Evolutionary conservation across 129 eudicot genomes (phyloP).

Genomic region (Pulicaria dysenterica): DNA sequence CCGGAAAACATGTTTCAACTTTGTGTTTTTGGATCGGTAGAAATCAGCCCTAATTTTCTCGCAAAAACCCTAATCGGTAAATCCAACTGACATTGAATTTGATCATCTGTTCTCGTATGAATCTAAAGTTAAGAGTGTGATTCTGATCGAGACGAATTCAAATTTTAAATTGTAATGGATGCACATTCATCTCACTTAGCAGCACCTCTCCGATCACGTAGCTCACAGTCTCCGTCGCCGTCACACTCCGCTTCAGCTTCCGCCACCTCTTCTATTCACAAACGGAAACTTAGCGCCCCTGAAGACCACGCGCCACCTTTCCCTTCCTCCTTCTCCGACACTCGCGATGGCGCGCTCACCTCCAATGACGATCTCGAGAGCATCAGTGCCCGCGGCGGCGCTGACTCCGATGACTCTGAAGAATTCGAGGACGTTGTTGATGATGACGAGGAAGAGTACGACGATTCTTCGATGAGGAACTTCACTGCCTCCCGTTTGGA

Average conservation of each 20-base stretch:
- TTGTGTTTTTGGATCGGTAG: neutral
- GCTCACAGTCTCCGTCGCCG: conserved; percentile 89
- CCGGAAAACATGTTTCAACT: neutral
- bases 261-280: conserved; percentile 90
- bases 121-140: neutral
- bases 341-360: conserved; percentile 78
- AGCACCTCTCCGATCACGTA: conserved; percentile 88
- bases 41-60: conserved; percentile 23
- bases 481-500: conserved; percentile 80
- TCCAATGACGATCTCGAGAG: conserved; percentile 94
- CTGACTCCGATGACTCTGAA: conserved; percentile 67
- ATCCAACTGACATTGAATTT: neutral
- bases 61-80: conserved; percentile 28
- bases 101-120: conserved; percentile 4
- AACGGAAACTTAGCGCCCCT: conserved; percentile 63
- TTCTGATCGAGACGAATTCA: neutral
- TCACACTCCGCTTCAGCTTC: conserved; percentile 93
- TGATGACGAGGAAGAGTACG: conserved; percentile 72
- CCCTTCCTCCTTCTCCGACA: conserved; percentile 72
- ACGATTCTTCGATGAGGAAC: conserved; percentile 67
- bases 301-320: conserved; percentile 87
- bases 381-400: conserved; percentile 85
- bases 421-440: conserved; percentile 79
- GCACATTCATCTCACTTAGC: conserved; percentile 59
- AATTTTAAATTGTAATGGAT: conserved; percentile 41